Evolutionary conservation across 2,329 filamentous ascomycete genomes (phyloP).

Genomic region (Apiospora pterosperma): DNA sequence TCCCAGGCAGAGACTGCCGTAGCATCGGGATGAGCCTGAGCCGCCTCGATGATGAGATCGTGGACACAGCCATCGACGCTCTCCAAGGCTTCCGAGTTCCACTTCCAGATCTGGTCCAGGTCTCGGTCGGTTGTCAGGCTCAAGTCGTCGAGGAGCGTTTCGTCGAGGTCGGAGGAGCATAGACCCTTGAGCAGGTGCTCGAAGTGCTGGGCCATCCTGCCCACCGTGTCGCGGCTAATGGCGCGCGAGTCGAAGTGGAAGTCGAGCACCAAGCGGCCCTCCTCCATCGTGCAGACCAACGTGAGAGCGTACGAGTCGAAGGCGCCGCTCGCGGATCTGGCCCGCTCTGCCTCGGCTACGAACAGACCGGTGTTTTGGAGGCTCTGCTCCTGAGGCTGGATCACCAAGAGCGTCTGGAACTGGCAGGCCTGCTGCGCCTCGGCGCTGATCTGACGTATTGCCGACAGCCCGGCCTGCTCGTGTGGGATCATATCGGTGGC

Average conservation of each 20-base stretch:
- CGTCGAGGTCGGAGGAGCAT: neutral
- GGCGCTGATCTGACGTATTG: neutral
- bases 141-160: neutral
- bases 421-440: neutral
- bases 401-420: conserved; percentile 16
- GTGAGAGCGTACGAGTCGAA: conserved; percentile 39
- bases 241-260: conserved; percentile 11
- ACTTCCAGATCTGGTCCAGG: conserved; percentile 11
- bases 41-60: conserved; percentile 10
- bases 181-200: conserved; percentile 7
- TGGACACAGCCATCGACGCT: conserved; percentile 8
- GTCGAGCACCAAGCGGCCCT: neutral
- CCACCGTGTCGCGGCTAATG: neutral
- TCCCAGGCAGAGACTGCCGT: conserved; percentile 22
- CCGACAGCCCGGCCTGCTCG: neutral
- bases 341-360: conserved; percentile 23
- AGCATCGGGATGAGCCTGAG: conserved; percentile 16
- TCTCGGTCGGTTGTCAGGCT: neutral
- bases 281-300: conserved; percentile 41
- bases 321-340: conserved; percentile 4
- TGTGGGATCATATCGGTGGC: neutral
- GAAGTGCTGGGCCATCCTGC: conserved; percentile 8
- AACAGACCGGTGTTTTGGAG: conserved; percentile 22
- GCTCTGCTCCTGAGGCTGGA: conserved; percentile 38
- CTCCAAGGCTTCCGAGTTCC: conserved; percentile 10